Evolutionary conservation across 208 protist genomes (phyloP).

Genomic region (Wallacemonas sp.): DNA sequence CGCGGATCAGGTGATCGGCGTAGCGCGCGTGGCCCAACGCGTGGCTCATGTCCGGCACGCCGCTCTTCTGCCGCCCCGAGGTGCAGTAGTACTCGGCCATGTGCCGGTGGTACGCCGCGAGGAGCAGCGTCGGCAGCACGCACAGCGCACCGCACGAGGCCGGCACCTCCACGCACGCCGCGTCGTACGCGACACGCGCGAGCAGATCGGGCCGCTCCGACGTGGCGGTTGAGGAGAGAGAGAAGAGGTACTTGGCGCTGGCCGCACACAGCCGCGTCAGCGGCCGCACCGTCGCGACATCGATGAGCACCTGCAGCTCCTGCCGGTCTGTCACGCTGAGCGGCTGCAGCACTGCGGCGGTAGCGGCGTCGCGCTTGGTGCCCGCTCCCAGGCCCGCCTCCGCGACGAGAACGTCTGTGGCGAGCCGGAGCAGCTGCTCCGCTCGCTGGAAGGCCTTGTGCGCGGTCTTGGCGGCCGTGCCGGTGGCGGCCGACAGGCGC

Average conservation of each 20-base stretch:
- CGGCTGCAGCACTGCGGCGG: background rate
- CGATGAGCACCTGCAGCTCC: slow-evolving; percentile 35
- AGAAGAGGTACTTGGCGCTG: slow-evolving; percentile 72
- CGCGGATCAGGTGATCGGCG: slow-evolving; percentile 42
- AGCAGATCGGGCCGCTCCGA: slow-evolving; percentile 54
- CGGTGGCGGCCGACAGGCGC: slow-evolving; percentile 16
- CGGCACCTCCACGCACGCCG: slow-evolving; percentile 36
- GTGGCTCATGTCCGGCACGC: slow-evolving; percentile 52
- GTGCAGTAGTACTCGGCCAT: slow-evolving; percentile 55
- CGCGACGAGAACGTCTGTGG: slow-evolving; percentile 2
- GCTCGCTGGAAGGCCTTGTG: slow-evolving; percentile 43
- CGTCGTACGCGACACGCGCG: slow-evolving; percentile 49
- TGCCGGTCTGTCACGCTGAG: slow-evolving; percentile 34
- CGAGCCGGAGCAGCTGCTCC: slow-evolving; percentile 24
- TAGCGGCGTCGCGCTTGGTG: background rate
- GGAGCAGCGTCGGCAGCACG: slow-evolving; percentile 50
- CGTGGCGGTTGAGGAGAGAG: slow-evolving; percentile 43
- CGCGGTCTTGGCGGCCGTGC: slow-evolving; percentile 41
- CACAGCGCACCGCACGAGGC: slow-evolving; percentile 20
- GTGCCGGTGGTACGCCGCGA: slow-evolving; percentile 70
- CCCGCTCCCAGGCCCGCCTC: background rate
- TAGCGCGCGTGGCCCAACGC: slow-evolving; percentile 71
- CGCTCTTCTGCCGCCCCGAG: slow-evolving; percentile 14
- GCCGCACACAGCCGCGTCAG: slow-evolving; percentile 42
- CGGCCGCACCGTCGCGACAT: slow-evolving; percentile 29